phyloP scores from a whole-genome alignment of 805 yeast species.

The Zygoascus bituminiphila region DNA sequence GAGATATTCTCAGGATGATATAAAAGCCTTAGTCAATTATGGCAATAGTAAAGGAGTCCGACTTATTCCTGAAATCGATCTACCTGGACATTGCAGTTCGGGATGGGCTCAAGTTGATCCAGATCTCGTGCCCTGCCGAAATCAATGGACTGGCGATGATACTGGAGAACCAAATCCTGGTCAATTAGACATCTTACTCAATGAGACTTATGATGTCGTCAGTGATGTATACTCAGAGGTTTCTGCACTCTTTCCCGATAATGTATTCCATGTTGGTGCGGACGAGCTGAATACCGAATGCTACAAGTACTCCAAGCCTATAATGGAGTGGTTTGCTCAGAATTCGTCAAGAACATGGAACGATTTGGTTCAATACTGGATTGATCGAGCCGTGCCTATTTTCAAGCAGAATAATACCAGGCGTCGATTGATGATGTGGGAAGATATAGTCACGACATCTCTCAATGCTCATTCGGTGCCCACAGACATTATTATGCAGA shows the following conservation, averaged over 20 bases:
- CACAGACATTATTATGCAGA: constrained; percentile 30
- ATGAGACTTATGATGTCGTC: constrained; percentile 30
- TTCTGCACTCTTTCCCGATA: constrained; percentile 28
- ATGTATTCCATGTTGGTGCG: constrained; percentile 36
- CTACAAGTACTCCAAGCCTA: constrained; percentile 27
- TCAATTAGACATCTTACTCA: constrained; percentile 32
- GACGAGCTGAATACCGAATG: constrained; percentile 34
- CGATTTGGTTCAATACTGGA: constrained; percentile 32
- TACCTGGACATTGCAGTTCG: constrained; percentile 36
- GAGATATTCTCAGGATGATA: constrained; percentile 26
- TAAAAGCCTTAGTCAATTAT: constrained; percentile 27
- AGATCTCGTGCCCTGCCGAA: constrained; percentile 29
- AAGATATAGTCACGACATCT: constrained; percentile 28
- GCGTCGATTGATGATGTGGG: constrained; percentile 36
- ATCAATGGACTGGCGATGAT: constrained; percentile 27
- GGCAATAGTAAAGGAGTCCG: constrained; percentile 34
- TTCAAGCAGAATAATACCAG: constrained; percentile 19
- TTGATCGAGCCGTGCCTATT: constrained; percentile 32
- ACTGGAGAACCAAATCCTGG: constrained; percentile 33
- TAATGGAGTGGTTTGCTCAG: constrained; percentile 22
- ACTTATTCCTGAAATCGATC: constrained; percentile 35
- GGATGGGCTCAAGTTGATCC: constrained; percentile 33
- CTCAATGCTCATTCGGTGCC: constrained; percentile 26
- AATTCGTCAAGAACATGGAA: constrained; percentile 23
- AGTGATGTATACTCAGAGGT: constrained; percentile 31